Conservation (phyloP, 2,329 filamentous ascomycete species). For the Tolypocladium guangdongense region DNA sequence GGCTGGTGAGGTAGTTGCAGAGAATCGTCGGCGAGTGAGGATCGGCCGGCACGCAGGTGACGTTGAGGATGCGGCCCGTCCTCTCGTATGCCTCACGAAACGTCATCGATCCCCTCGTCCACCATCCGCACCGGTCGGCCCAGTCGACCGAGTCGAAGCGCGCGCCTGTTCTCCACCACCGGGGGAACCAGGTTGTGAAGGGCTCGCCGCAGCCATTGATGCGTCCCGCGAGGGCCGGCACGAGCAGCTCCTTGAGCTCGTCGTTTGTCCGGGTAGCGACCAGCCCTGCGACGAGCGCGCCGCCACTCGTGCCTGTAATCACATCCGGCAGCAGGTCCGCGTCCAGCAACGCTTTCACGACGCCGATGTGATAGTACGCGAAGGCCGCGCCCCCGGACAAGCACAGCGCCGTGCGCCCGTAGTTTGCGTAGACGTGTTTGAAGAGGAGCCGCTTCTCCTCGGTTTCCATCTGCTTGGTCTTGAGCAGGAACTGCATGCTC, state of each 20-base stretch:
- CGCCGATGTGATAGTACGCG: constrained; percentile 93
- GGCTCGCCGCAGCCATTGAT: constrained; percentile 80
- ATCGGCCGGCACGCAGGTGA: constrained; percentile 90
- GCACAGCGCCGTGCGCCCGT: constrained; percentile 83
- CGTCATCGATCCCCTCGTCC: constrained; percentile 80
- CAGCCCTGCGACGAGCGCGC: constrained; percentile 78
- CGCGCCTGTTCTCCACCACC: constrained; percentile 89
- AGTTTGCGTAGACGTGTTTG: constrained; percentile 83
- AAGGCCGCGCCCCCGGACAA: constrained; percentile 89
- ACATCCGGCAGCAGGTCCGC: constrained; percentile 79
- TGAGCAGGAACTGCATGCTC: constrained; percentile 55
- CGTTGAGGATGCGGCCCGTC: constrained; percentile 89
- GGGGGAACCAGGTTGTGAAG: constrained; percentile 61
- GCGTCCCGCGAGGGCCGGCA: constrained; percentile 73
- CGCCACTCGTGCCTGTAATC: constrained; percentile 92
- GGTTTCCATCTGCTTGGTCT: constrained; percentile 53
- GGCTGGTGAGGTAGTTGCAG: constrained; percentile 88
- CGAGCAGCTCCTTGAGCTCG: constrained; percentile 73
- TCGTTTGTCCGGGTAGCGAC: constrained; percentile 85
- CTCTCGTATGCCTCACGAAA: constrained; percentile 91
- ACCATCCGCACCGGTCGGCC: constrained; percentile 80
- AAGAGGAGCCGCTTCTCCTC: constrained; percentile 75
- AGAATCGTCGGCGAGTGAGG: constrained; percentile 87
- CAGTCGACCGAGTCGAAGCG: constrained; percentile 90
- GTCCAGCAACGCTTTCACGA: constrained; percentile 81